Conservation (phyloP, 2,329 filamentous ascomycete genomes). For the Arachnomyces sp. region DNA sequence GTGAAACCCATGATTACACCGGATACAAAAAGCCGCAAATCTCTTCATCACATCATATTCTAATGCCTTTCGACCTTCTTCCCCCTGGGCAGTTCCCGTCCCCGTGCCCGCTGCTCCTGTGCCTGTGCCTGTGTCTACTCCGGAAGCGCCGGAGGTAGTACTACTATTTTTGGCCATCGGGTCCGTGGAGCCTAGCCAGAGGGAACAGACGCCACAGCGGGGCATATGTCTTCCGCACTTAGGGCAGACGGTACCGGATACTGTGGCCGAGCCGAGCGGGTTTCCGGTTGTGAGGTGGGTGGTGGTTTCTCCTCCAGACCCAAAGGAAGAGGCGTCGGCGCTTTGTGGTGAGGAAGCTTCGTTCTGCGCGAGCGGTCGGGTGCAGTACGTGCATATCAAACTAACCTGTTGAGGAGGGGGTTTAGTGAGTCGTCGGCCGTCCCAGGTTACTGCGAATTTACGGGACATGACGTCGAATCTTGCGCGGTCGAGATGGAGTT, state of each 20-base stretch:
- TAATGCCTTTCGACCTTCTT: conserved; percentile 13
- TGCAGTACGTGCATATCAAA: conserved; percentile 55
- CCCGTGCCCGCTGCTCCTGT: too few species aligned
- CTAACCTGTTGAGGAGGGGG: conserved; percentile 48
- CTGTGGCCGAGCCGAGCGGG: conserved; percentile 26
- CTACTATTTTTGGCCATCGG: conserved; percentile 37
- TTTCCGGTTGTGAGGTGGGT: conserved; percentile 28
- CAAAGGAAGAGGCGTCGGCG: conserved; percentile 15
- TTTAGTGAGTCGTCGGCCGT: conserved; percentile 42
- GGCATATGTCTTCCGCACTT: conserved; percentile 57
- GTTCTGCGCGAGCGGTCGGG: conserved; percentile 45
- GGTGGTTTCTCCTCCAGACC: conserved; percentile 17
- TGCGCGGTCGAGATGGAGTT: conserved; percentile 52
- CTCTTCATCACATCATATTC: conserved; percentile 44
- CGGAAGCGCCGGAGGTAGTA: conserved; percentile 28
- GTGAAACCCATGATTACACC: conserved; percentile 58
- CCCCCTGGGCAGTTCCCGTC: conserved; percentile 2
- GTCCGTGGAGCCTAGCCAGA: conserved; percentile 55
- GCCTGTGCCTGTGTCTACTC: too few species aligned
- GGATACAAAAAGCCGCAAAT: conserved; percentile 55
- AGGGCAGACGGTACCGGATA: conserved; percentile 50
- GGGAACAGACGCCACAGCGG: conserved; percentile 54
- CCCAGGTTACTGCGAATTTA: conserved; percentile 43
- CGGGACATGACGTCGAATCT: conserved; percentile 54
- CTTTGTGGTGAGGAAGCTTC: conserved; percentile 18